Conservation (phyloP, 495 filamentous ascomycete species). For the Ramalina peruviana region DNA sequence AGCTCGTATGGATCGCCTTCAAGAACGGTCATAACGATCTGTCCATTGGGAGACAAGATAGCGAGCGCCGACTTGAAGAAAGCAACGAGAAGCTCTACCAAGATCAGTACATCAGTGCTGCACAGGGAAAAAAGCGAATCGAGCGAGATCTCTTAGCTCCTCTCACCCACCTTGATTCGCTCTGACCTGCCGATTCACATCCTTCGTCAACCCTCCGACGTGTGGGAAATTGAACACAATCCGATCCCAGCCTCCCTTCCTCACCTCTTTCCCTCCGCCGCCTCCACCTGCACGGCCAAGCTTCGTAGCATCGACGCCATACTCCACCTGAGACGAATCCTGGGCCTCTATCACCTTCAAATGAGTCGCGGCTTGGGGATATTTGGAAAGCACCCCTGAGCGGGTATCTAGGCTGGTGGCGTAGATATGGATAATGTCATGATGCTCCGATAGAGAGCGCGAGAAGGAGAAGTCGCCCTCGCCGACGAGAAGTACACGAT, state of each 20-base stretch:
- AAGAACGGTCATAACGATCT: conserved; percentile 76
- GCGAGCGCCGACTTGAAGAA: conserved; percentile 58
- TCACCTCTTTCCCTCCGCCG: conserved; percentile 27
- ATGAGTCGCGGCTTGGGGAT: conserved; percentile 56
- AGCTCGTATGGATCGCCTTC: conserved; percentile 86
- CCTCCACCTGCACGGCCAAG: conserved; percentile 33
- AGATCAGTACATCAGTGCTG: background rate
- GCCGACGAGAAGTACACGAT: conserved; percentile 72
- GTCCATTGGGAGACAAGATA: conserved; percentile 39
- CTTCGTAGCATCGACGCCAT: conserved; percentile 61
- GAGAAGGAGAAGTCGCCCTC: conserved; percentile 93
- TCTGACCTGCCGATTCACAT: conserved; percentile 88
- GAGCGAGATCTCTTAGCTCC: background rate
- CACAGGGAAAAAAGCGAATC: background rate
- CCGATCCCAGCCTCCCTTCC: conserved; percentile 45
- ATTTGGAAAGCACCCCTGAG: conserved; percentile 47
- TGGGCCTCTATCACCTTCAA: conserved; percentile 35
- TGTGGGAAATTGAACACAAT: conserved; percentile 96
- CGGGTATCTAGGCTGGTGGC: conserved; percentile 49
- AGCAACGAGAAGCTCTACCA: conserved; percentile 55
- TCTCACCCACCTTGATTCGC: conserved; percentile 55
- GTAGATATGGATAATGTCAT: conserved; percentile 51
- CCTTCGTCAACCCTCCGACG: conserved; percentile 77
- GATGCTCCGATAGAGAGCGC: conserved; percentile 53
- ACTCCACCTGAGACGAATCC: conserved; percentile 40